Conservation (phyloP, 2,329 filamentous ascomycete species). For the Apiospora aurea region DNA sequence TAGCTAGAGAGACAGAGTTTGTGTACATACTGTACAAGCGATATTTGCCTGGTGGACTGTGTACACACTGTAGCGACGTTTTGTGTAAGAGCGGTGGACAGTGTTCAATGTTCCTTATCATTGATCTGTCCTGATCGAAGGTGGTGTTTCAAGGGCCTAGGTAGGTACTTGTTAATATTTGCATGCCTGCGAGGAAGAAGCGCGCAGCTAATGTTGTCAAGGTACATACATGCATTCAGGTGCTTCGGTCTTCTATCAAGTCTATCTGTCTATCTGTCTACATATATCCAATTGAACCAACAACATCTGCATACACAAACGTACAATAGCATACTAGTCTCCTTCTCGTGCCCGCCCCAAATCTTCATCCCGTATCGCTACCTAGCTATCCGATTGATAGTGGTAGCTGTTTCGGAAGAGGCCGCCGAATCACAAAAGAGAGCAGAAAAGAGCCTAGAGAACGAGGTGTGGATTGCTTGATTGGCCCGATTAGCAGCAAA, state of each 20-base stretch:
- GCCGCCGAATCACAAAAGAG: background rate
- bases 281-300: background rate
- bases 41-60: background rate
- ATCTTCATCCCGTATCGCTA: background rate
- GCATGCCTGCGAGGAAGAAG: background rate
- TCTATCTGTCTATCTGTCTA: background rate
- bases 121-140: conserved; percentile 4
- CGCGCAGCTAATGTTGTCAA: background rate
- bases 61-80: background rate
- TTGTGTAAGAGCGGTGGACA: conserved; percentile 5
- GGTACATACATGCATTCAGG: background rate
- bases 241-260: background rate
- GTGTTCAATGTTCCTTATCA: background rate
- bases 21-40: background rate
- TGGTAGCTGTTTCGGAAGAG: background rate
- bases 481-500: conserved; percentile 17
- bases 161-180: background rate
- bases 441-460: background rate
- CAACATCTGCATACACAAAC: background rate
- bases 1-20: background rate
- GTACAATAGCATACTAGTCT: background rate
- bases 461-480: conserved; percentile 5
- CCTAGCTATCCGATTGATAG: background rate
- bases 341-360: background rate
- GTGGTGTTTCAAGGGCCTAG: conserved; percentile 7